Base-by-base conservation (phyloP, 2,329 filamentous ascomycete genomes). In the Pseudocercospora fuligena region DNA sequence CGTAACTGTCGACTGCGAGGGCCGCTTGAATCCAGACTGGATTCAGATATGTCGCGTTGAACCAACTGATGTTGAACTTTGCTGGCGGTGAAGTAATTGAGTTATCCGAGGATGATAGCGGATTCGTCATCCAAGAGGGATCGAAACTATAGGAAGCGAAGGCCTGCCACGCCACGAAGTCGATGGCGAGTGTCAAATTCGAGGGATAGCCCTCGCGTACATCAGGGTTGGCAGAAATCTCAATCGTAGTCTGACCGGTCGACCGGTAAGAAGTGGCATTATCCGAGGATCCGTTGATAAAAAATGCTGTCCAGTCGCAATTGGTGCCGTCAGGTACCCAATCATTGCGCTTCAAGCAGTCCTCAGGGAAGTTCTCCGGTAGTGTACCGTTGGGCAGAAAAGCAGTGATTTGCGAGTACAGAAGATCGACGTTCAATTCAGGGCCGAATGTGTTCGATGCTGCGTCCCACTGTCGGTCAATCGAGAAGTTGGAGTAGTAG, bases 11-110 rank as follows among this genome's bases (percentile, higher is more conserved):
- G 5, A 69, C 70, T 5, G 73, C 73, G 69, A 70, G 76, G 14
- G 75, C 71, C 21, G 74, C 73, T 4, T 75, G 68, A 7, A 69
- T 59, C 75, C 75, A 77, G 14, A 69, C 64, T 8, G 75, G 73
- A 51, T 72, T 65, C n/a, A 75, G 36, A n/a, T 23, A 58, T 21
- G 54, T 58, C 5, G 54, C 8, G 29, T 36, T 33, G n/a, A 51
- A 12, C 47, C 47, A 51, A 25, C 5, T 51, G n/a, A 40, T n/a
- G 25, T 47, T 14, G 29, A 27, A 9, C 21, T 49, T 36, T 29
- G 21, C 36, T 4, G 46, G 40, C 2, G 47, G 27, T 1, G 49
- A 6, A 19, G 46, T 58, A 8, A 62, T 6, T 11, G 27, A 27
- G 9, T 27, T 25, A 21, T 62, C 51, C 9, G 40, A 29, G 8